Conservation (phyloP, 129 eudicot genomes). For the Flaveria robusta region DNA sequence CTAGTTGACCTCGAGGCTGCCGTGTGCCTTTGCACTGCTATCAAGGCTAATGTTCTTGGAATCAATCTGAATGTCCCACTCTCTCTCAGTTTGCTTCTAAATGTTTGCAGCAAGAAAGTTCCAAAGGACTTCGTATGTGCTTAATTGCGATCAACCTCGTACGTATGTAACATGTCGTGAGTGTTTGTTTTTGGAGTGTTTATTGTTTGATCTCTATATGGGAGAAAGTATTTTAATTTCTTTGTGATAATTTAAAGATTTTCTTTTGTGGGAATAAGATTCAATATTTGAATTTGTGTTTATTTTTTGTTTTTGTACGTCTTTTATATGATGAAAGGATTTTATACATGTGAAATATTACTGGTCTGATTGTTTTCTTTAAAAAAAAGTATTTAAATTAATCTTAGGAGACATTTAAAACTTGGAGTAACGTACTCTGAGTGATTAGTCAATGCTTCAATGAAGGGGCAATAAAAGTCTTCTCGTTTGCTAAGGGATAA, state of each 20-base stretch:
- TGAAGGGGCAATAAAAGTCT: too few relatives aligned
- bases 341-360: too few relatives aligned
- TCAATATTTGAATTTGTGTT: background rate
- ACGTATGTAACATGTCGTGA: background rate
- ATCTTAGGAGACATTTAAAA: too few relatives aligned
- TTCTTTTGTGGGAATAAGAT: slow-evolving; percentile 1
- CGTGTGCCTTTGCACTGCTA: slow-evolving; percentile 69
- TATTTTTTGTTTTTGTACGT: too few relatives aligned
- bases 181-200: slow-evolving; percentile 12
- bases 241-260: background rate
- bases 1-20: slow-evolving; percentile 70
- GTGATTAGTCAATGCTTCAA: too few relatives aligned
- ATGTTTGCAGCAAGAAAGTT: slow-evolving; percentile 55
- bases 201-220: background rate
- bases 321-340: too few relatives aligned
- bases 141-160: slow-evolving; percentile 17
- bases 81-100: slow-evolving; percentile 64
- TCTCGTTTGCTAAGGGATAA: too few relatives aligned
- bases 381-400: too few relatives aligned
- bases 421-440: too few relatives aligned
- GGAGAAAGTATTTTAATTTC: slow-evolving; percentile 16
- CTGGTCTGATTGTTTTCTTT: too few relatives aligned
- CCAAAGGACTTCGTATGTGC: slow-evolving; percentile 57
- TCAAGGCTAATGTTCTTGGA: slow-evolving; percentile 63
- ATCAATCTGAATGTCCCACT: slow-evolving; percentile 62